Evolutionary conservation across 1,139 yeast genomes (phyloP), one percentile per base, ranked within the genome.

Genomic region (Spencermartinsiella ligniputridi): DNA sequence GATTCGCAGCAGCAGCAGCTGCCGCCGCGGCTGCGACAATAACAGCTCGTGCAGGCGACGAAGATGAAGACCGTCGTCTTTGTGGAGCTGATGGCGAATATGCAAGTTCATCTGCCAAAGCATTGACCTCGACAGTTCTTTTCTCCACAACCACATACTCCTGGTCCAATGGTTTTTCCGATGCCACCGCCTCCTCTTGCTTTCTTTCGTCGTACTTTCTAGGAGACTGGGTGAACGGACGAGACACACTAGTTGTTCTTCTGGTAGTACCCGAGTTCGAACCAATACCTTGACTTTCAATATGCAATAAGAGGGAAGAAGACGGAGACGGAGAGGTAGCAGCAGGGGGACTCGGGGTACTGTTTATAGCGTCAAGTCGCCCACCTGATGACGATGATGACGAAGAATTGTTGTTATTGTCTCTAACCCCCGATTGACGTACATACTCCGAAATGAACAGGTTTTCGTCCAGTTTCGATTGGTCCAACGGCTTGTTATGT

Each of bases 61-160:
- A 39, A 8, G 49, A 39, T 17, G 40, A 41, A 8, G 40, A 29
- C 4, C 42, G 44, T 13, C 30, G 13, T 15, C 40, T 8, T 15
- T 21, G 35, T 3, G 44, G 33, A 12, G 44, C 30, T 16, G 45
- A 50, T 4, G 64, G 64, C 9, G 58, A 51, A 37, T 52, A 48
- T 20, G 66, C 92, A 45, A 90, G 70, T 61, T 89, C 95, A 64
- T 92, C 97, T 8, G 97, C 97, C 46, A 92, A 71, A 1, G 96
- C 94, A 67, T 92, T 92, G 9, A 92, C 95, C 63, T 92, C 97
- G 3, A 92, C 97, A 0, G 94, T 88, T 43, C 95, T 76, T 63
- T 89, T 90, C 62, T 92, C 97, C 20, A 92, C 92, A 33, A 92
- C 95, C 37, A 92, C 97, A 57, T 92, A 92, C 57, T 89, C 97